phyloP scores from a whole-genome alignment of 73 alveolate genomes.

The Tetrahymena borealis region DNA sequence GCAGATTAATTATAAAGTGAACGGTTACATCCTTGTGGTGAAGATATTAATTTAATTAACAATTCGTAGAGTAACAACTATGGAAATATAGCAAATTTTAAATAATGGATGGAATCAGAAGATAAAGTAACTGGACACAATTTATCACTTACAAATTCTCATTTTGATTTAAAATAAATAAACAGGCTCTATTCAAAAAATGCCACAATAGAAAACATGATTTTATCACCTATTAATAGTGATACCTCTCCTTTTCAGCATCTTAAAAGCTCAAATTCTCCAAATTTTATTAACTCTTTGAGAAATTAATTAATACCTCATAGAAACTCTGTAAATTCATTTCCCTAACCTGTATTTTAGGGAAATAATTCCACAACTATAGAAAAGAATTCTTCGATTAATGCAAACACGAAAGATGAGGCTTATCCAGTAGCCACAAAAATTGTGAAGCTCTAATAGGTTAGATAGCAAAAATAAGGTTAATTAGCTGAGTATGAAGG shows the following conservation, averaged over 20 bases:
- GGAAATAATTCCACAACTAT: background rate
- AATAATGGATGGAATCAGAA: too few species aligned
- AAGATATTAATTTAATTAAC: background rate
- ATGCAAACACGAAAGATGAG: too few species aligned
- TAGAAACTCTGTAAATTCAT: background rate
- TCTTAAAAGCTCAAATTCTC: background rate
- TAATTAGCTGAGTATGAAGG: background rate
- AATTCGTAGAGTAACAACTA: background rate
- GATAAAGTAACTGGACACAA: too few species aligned
- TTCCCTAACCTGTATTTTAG: background rate
- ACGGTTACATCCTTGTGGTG: background rate
- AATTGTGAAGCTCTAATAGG: background rate
- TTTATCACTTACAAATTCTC: background rate
- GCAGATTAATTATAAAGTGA: background rate
- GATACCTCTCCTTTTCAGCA: background rate
- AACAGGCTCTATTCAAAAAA: background rate
- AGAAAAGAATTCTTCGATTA: background rate
- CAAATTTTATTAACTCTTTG: background rate
- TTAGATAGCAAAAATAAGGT: background rate
- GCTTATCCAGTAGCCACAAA: background rate
- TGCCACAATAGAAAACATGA: background rate
- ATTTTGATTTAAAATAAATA: background rate
- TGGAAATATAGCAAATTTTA: too few species aligned
- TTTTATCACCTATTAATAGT: background rate
- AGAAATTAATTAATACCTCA: background rate